Conservation (phyloP, 2,329 filamentous ascomycete species). For the Paramyrothecium sp. region DNA sequence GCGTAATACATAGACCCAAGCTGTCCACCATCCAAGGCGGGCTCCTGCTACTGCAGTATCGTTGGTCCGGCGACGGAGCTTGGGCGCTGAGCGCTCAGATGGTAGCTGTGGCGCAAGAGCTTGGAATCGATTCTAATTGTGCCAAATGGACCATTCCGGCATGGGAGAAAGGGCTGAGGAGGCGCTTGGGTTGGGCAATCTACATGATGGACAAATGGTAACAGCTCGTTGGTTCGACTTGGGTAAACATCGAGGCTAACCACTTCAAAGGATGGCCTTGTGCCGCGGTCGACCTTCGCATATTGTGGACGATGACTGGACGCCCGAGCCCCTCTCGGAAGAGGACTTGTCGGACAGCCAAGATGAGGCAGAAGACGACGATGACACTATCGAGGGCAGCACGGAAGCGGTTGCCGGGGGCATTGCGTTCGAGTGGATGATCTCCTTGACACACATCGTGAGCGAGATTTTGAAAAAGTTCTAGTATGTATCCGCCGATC, state of each 20-base stretch:
- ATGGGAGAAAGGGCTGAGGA: slow-evolving; percentile 57
- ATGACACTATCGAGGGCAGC: slow-evolving; percentile 1
- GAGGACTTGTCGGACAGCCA: slow-evolving; percentile 32
- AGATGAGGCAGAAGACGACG: slow-evolving; percentile 7
- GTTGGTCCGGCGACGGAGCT: slow-evolving; percentile 4
- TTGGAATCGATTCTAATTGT: slow-evolving; percentile 55
- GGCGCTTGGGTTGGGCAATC: slow-evolving; percentile 57
- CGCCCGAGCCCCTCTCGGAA: slow-evolving; percentile 19
- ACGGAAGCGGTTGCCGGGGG: slow-evolving; percentile 9
- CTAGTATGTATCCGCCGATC: slow-evolving; percentile 1
- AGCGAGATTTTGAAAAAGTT: slow-evolving; percentile 8
- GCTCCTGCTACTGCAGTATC: slow-evolving; percentile 23
- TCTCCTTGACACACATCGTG: slow-evolving; percentile 7
- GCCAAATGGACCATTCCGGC: slow-evolving; percentile 54
- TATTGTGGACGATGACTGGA: slow-evolving; percentile 28
- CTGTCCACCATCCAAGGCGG: slow-evolving; percentile 26
- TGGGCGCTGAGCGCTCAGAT: slow-evolving; percentile 41
- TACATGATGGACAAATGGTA: slow-evolving; percentile 61
- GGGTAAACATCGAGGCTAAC: background rate
- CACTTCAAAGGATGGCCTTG: slow-evolving; percentile 16
- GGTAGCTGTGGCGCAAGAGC: slow-evolving; percentile 48
- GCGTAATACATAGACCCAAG: slow-evolving; percentile 26
- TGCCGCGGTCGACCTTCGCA: slow-evolving; percentile 25
- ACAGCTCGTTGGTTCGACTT: background rate
- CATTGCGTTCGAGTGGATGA: slow-evolving; percentile 21